Evolutionary conservation across 169 alveolate genomes (phyloP), one percentile per base, ranked within the genome.

Genomic region (Hepatocystis sp.): DNA sequence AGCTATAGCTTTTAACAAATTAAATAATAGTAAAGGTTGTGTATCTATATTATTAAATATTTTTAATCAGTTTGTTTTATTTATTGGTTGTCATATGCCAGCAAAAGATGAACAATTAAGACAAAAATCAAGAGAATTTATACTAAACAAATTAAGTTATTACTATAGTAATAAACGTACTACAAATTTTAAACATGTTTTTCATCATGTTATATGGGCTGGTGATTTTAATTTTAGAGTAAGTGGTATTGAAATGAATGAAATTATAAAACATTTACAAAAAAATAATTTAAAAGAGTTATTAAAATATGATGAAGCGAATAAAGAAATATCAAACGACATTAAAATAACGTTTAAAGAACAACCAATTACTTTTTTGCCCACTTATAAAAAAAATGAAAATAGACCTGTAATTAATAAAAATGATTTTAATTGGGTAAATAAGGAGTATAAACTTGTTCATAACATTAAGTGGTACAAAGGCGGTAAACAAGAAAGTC

Each of bases 151-250:
- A 61, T 42, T 93, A 4, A 78, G 93, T 21, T 90, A 86, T 28
- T 58, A 84, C 25, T 94, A 90, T 78, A 91, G 95, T n/a, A 71
- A 40, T 61, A 65, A 81, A 61, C 30, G 61, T n/a, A 91, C 91
- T 3, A 71, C 91, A 2, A 86, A 85, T 19, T 90, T 94, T 67
- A 65, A 91, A 13, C 93, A 92, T 25, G 95, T 94, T 2, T 94
- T 94, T 85, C 97, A 94, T 67, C 97, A 94, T 89, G 86, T 94
- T 28, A 55, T 94, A n/a, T 94, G 97, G 97, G 91, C 94, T 19
- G 97, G 97, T 13, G 97, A 94, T 67, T 94, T 94, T 91, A 94
- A 94, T 66, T 93, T 93, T 88, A 61, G 96, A 23, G 84, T 84
- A 55, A 28, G 63, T 58, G 81, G 90, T 27, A 68, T 47, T 55